Evolutionary conservation across 202 grass and related monocot genomes (phyloP), one percentile per base, ranked within the genome.

Genomic region (Setaria viridis): DNA sequence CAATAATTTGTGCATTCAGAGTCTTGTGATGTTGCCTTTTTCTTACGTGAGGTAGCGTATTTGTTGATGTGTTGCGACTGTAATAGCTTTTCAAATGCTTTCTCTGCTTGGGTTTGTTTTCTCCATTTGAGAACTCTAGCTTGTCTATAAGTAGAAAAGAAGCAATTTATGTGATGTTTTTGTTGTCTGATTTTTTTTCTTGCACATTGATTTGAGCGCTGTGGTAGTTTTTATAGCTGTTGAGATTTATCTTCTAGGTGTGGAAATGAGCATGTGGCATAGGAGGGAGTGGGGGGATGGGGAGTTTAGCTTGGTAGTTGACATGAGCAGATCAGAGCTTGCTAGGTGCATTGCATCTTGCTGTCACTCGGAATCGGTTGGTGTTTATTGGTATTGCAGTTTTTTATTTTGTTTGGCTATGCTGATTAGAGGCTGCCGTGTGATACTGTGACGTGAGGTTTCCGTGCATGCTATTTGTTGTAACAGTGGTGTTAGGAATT

Each of bases 191-290:
- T 68, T 56, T 20, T 17, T 69, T 83, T 73, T 64, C 72, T 21
- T 74, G 53, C 32, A 19, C 60, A 54, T n/a, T 72, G 0, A 3
- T 85, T 86, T 71, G 66, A 70, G 54, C 1, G 4, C 4, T 32
- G 17, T 3, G 51, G 50, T 50, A 67, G 13, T 43, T 83, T 50
- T 47, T 55, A 14, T 80, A 70, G 20, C 3, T 70, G 7, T 39
- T 80, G 17, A 46, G 5, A n/a, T 68, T 70, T 75, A 9, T 87
- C 11, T 87, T 25, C 14, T 46, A 80, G 80, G 45, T 64, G 63
- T 48, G 85, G 74, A 76, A 88, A 56, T 88, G 93, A 93, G 58
- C 87, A 89, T 83, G 88, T 35, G 89, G 79, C 39, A 58, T 57
- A 42, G 89, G 88, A 68, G 86, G 87, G 62, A 91, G 91, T 84